phyloP scores from a whole-genome alignment of 1,139 yeast species.

The Eremothecium sinecaudum region DNA sequence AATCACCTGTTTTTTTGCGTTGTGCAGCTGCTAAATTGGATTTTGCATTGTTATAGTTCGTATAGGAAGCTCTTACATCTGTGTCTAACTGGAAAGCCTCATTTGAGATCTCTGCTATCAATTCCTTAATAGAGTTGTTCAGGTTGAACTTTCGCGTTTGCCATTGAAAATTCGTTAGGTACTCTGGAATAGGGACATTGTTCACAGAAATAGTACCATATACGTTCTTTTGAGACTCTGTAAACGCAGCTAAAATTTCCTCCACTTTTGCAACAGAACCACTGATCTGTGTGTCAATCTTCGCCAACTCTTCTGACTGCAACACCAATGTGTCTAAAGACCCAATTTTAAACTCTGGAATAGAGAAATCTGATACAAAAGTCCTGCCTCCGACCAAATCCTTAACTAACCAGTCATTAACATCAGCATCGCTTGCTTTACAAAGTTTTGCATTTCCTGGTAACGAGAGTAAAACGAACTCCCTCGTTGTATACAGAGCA shows the following conservation, averaged over 20 bases:
- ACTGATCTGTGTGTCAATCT: constrained; percentile 67
- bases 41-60: constrained; percentile 70
- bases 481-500: constrained; percentile 11
- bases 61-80: constrained; percentile 66
- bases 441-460: constrained; percentile 43
- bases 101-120: constrained; percentile 57
- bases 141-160: constrained; percentile 74
- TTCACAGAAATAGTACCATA: constrained; percentile 44
- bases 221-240: constrained; percentile 35
- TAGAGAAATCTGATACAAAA: constrained; percentile 36
- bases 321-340: constrained; percentile 85
- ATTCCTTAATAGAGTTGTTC: constrained; percentile 71
- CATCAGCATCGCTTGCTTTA: constrained; percentile 34
- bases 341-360: constrained; percentile 92
- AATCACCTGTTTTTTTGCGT: constrained; percentile 86
- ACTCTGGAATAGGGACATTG: constrained; percentile 42
- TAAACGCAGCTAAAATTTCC: constrained; percentile 58
- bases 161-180: constrained; percentile 74
- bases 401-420: constrained; percentile 34
- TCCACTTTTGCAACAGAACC: constrained; percentile 61
- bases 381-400: constrained; percentile 31
- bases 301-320: constrained; percentile 80
- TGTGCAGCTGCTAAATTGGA: constrained; percentile 80
- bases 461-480: constrained; percentile 37
- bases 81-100: constrained; percentile 77